Base-by-base conservation (phyloP, 2,329 filamentous ascomycete species). In the Neonectria punicea region DNA sequence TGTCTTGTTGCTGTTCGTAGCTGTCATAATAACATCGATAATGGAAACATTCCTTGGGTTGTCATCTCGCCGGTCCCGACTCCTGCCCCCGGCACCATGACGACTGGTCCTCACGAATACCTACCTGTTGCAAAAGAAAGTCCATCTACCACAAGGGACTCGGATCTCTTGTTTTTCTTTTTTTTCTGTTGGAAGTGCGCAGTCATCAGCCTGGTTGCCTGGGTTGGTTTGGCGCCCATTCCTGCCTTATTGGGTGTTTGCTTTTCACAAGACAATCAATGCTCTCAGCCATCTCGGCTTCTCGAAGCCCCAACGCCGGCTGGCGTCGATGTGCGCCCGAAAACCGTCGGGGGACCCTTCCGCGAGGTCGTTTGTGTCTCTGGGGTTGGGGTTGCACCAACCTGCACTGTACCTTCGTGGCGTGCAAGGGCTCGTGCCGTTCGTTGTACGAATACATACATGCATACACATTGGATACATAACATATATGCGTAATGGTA, bases 341-440 rank as follows among this genome's bases (percentile, higher is more conserved):
- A 63, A 66, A 61, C 63, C 49, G 20, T 67, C 69, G 66, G 69
- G 58, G 58, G 63, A 62, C 61, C 62, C 62, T 69, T 65, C 32
- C 67, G 63, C 61, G 65, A 57, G 46, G 53, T 49, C 57, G 69
- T 59, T 44, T 50, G 60, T 69, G 63, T 53, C 22, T 57, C 5
- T 32, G 47, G 28, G 47, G 28, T 20, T 32, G 30, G 30, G 4
- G 49, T 34, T 2, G 49, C 18, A 51, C 49, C 7, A 32, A n/a
- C 34, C 49, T 30, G 46, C 46, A n/a, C 22, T 30, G 43, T 46
- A 50, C 32, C 41, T 51, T n/a, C 8, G 25, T 59, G 16, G n/a
- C 11, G 18, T 44, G 14, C 5, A 18, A 18, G 18, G 13, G 20
- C 51, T 6, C 43, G 16, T 14, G 18, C 22, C 22, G 22, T 22